A percentile compares a stretch with the other conserved stretches of the same genome.
phyloP scores from a whole-genome alignment of 805 yeast species.

The Clavispora carvajalis region DNA sequence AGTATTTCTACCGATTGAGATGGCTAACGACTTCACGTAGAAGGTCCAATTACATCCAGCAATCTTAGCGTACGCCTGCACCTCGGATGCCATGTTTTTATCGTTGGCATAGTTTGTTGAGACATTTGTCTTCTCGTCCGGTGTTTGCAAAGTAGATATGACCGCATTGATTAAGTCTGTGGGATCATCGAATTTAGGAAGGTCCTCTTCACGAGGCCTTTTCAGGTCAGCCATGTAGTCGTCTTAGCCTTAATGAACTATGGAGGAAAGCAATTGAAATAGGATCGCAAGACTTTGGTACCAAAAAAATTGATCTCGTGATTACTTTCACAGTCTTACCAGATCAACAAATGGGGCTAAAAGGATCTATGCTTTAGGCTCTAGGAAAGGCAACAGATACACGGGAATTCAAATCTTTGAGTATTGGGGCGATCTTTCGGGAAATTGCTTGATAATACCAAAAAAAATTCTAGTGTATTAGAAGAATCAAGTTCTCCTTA shows the following conservation, averaged over 20 bases:
- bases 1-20: slow-evolving; percentile 86
- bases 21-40: slow-evolving; percentile 73
- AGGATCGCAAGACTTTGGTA: background rate
- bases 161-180: slow-evolving; percentile 68
- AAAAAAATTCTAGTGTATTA: background rate
- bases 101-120: slow-evolving; percentile 70
- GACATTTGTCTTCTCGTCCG: slow-evolving; percentile 72
- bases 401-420: background rate
- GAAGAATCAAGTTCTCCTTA: background rate
- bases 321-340: too few relatives aligned
- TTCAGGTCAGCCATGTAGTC: slow-evolving; percentile 7
- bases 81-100: slow-evolving; percentile 62
- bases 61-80: slow-evolving; percentile 96
- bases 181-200: slow-evolving; percentile 50
- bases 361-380: background rate
- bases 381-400: background rate
- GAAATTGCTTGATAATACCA: background rate
- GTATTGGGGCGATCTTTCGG: background rate
- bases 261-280: background rate
- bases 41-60: slow-evolving; percentile 94
- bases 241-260: too few relatives aligned
- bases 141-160: slow-evolving; percentile 61
- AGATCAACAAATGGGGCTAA: background rate
- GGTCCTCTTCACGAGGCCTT: slow-evolving; percentile 16
- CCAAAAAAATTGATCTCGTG: background rate